Base-by-base conservation (phyloP, 345 rosid species). In the Arabidopsis thaliana region DNA sequence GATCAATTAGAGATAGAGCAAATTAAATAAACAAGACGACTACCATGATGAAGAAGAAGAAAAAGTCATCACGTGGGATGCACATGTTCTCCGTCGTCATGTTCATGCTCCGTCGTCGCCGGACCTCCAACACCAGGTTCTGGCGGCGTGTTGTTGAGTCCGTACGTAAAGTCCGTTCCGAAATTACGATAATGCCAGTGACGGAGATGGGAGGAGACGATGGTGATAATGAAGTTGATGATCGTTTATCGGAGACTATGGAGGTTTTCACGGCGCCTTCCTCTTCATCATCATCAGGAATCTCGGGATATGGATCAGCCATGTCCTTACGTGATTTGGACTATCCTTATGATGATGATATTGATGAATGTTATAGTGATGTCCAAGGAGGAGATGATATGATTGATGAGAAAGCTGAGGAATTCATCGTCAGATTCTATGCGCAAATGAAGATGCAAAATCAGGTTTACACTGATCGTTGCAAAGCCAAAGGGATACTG, bases 381-480 rank as follows among this genome's bases (percentile, higher is more conserved):
- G 79, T 50, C 12, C 65, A 74, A 16, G 82, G 40, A 10, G 93
- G 85, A 3, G 89, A 89, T 33, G 90, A 86, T 23, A 84, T 83
- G 92, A 87, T 91, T 34, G 93, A 91, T 42, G 68, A 56, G 73
- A 91, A 89, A 82, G 97, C 97, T 2, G 97, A 91, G 72, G 81
- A 79, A 46, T 91, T 91, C 65, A 91, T 91, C 7, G 72, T 73
- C 28, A 83, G 58, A 8, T 91, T 91, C 53, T 87, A 91, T 61
- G 75, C 67, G 23, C 89, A 91, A 74, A 88, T 88, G 78, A 84
- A 74, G 82, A 74, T 80, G 59, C 92, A 88, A 72, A 68, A 78
- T 51, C 36, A 40, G 37, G 73, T 49, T 42, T 74, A 74, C 57
- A 25, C 44, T 41, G 44, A 78, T 16, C 78, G 78, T n/a, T 65